These are phyloP conservation scores for Mrakia hoshinonis DNA, from an alignment of 768 basidiomycete genomes.

Conservation along the genomic window DNA sequence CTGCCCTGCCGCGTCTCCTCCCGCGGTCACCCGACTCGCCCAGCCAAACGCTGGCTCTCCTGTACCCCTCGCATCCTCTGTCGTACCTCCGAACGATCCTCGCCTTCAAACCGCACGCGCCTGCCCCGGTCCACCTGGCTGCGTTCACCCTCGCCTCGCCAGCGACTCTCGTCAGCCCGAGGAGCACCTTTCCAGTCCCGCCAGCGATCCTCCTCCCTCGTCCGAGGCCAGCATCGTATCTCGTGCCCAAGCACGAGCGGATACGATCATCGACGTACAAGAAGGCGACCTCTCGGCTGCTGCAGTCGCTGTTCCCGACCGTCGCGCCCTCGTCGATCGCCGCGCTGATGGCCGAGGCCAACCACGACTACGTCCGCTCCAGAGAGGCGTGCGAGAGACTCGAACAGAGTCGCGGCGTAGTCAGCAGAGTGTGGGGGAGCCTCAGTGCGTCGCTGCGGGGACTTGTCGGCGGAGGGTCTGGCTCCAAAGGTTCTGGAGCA, in stretches of 20 bases:
- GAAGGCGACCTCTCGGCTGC: not conserved
- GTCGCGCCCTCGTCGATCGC: constrained; percentile 2
- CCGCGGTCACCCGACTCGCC: not conserved
- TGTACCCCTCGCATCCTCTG: constrained; percentile 25
- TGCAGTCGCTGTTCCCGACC: not conserved
- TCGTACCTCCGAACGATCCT: constrained; percentile 12
- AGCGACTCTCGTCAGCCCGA: not conserved
- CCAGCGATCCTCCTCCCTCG: not conserved
- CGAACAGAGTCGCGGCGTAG: not conserved
- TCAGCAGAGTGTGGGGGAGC: constrained; percentile 5
- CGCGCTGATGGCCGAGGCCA: constrained; percentile 14
- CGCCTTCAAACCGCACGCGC: not conserved
- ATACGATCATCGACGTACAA: constrained; percentile 17
- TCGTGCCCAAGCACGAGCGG: not conserved
- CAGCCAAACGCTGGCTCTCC: constrained; percentile 1
- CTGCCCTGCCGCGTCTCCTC: not conserved
- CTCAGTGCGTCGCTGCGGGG: not conserved
- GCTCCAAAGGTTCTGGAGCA: not conserved
- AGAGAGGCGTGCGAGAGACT: not conserved
- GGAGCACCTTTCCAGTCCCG: not conserved
- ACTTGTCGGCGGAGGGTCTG: not conserved
- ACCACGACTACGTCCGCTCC: constrained; percentile 9
- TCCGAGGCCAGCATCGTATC: not conserved
- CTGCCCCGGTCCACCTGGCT: constrained; percentile 21
- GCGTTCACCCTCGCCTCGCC: not conserved